Evolutionary conservation across 441 rosid genomes (phyloP).

Genomic region (Monsonia emarginata): DNA sequence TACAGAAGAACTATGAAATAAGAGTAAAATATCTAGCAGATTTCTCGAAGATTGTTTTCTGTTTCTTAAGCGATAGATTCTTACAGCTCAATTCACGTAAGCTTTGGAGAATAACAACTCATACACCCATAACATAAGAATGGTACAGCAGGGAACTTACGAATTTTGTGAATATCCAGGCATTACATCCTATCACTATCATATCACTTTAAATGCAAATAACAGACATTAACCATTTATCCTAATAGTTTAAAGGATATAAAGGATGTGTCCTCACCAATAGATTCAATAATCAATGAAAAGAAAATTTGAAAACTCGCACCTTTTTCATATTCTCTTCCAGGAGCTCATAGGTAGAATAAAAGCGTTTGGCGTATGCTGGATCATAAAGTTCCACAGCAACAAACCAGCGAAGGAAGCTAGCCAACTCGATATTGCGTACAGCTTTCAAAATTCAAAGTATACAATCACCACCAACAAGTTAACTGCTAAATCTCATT

Average conservation of each 20-base stretch:
- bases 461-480: slow-evolving; percentile 19
- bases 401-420: slow-evolving; percentile 94
- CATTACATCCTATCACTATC: too few relatives aligned
- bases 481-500: slow-evolving; percentile 11
- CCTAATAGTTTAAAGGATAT: too few relatives aligned
- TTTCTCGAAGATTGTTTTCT: not conserved
- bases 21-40: not conserved
- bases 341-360: slow-evolving; percentile 65
- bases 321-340: slow-evolving; percentile 74
- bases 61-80: not conserved
- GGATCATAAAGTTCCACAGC: slow-evolving; percentile 87
- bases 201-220: too few relatives aligned
- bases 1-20: not conserved
- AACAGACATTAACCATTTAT: too few relatives aligned
- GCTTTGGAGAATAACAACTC: not conserved
- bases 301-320: slow-evolving; percentile 14
- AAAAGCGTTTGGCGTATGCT: slow-evolving; percentile 64
- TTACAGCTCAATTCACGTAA: slow-evolving; percentile 1
- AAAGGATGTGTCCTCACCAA: too few relatives aligned
- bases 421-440: slow-evolving; percentile 79
- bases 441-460: slow-evolving; percentile 47
- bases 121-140: not conserved
- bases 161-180: too few relatives aligned
- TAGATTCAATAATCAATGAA: not conserved
- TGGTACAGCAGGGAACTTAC: too few relatives aligned